Conservation (phyloP, 768 basidiomycete genomes). For the Terana coerulea region DNA sequence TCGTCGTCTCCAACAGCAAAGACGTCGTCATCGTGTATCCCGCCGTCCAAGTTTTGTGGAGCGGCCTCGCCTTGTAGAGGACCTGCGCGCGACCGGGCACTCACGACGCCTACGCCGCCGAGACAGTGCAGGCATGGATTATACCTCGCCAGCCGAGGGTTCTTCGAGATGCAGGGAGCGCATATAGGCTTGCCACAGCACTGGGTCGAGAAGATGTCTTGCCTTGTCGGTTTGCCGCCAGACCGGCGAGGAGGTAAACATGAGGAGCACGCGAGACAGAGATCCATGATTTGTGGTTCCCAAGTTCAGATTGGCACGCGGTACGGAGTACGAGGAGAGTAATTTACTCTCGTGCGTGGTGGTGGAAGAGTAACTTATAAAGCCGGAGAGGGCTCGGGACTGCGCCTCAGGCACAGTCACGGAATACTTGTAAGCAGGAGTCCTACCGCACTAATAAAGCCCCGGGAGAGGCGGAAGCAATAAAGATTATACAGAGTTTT, state of each 20-base stretch:
- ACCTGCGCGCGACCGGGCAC: slow-evolving; percentile 8
- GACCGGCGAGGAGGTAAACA: slow-evolving; percentile 22
- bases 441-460: too few species aligned
- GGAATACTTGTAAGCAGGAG: too few species aligned
- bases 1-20: slow-evolving; percentile 68
- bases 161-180: slow-evolving; percentile 47
- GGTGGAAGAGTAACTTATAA: too few species aligned
- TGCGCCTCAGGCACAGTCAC: too few species aligned
- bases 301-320: too few species aligned
- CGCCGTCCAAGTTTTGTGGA: slow-evolving; percentile 45
- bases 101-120: slow-evolving; percentile 45
- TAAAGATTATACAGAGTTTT: too few species aligned
- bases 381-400: too few species aligned
- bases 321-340: too few species aligned
- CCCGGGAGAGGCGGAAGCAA: too few species aligned
- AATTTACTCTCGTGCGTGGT: too few species aligned
- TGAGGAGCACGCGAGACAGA: slow-evolving; percentile 27
- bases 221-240: background rate
- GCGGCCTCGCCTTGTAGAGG: slow-evolving; percentile 14
- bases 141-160: slow-evolving; percentile 64
- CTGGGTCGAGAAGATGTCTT: slow-evolving; percentile 43
- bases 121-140: slow-evolving; percentile 72
- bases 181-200: slow-evolving; percentile 73
- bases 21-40: slow-evolving; percentile 54
- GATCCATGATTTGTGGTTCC: slow-evolving; percentile 1